Base-by-base conservation (phyloP, 345 rosid species). In the Sonneratia caseolaris region DNA sequence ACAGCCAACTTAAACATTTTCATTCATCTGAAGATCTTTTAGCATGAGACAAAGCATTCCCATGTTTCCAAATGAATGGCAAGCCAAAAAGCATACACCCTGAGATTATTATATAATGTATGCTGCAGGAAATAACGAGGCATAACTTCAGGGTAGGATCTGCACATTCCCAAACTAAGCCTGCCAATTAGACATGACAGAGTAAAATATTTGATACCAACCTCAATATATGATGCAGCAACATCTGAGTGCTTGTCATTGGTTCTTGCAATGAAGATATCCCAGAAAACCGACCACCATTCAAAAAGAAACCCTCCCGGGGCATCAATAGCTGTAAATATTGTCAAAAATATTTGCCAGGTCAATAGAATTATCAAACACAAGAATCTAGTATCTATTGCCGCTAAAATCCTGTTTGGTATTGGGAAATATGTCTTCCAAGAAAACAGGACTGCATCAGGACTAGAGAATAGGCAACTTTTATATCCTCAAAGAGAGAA, bases 201-300 rank as follows among this genome's bases (percentile, higher is more conserved):
- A n/a, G n/a, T 12, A 55, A 70, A 8, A 1, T 47, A 40, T 42
- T 3, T 22, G 13, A 61, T 57, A 55, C 77, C 68, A 73, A 95
- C 99, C 99, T 95, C 97, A 7, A 95, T 95, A 71, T 92, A 95
- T 18, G 99, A 95, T 42, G 99, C 93, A 27, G 97, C 99, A 83
- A 92, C 97, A 77, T 95, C 99, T 9, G 97, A 95, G 76, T 95
- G 99, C 85, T 95, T 95, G 79, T 92, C 97, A 75, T 95, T 95
- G 38, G 97, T 95, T 81, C 97, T 90, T 37, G 99, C 99, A 79
- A 95, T 95, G 73, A 95, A 95, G 73, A 95, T 95, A 80, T 95
- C 99, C 99, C 99, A 95, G 79, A 95, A 95, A 64, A 95, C 99
- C 11, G 99, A 95, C 99, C 99, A 95, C 99, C 99, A 95, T 80